Percentiles rank a stretch among this genome's conserved stretches.
phyloP scores from a whole-genome alignment of 2,329 filamentous ascomycete genomes.

The Botrytis pseudocinerea region DNA sequence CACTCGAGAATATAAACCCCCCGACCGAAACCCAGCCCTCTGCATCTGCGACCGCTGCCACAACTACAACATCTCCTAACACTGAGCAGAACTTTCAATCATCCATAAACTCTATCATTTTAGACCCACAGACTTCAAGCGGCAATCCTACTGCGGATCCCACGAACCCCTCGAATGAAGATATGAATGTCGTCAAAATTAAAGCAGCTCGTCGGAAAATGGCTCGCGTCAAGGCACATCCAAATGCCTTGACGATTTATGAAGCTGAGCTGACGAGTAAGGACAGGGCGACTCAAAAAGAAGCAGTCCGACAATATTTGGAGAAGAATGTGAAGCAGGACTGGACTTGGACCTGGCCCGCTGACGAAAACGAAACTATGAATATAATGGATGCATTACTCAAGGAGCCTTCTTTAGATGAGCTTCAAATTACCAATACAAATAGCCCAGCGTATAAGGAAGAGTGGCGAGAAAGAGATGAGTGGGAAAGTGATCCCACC shows the following conservation, averaged over 20 bases:
- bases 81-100: slow-evolving; percentile 16
- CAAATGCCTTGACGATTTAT: slow-evolving; percentile 47
- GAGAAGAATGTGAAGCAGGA: slow-evolving; percentile 56
- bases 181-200: slow-evolving; percentile 33
- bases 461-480: slow-evolving; percentile 40
- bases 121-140: slow-evolving; percentile 22
- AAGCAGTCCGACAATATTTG: slow-evolving; percentile 59
- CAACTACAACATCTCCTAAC: slow-evolving; percentile 18
- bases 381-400: slow-evolving; percentile 17
- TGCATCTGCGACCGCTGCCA: slow-evolving; percentile 17
- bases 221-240: slow-evolving; percentile 37
- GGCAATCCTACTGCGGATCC: slow-evolving; percentile 23
- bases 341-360: slow-evolving; percentile 62
- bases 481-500: slow-evolving; percentile 39
- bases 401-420: not conserved
- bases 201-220: slow-evolving; percentile 28
- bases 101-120: slow-evolving; percentile 18
- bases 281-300: slow-evolving; percentile 63
- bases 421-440: not conserved
- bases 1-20: slow-evolving; percentile 2
- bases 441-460: slow-evolving; percentile 14
- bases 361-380: slow-evolving; percentile 28
- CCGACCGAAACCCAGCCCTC: slow-evolving; percentile 18
- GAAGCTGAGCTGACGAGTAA: slow-evolving; percentile 62
- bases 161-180: slow-evolving; percentile 23